Evolutionary conservation across 2,329 filamentous ascomycete genomes (phyloP), one percentile per base, ranked within the genome.

Genomic region (Alternaria brassicicola): DNA sequence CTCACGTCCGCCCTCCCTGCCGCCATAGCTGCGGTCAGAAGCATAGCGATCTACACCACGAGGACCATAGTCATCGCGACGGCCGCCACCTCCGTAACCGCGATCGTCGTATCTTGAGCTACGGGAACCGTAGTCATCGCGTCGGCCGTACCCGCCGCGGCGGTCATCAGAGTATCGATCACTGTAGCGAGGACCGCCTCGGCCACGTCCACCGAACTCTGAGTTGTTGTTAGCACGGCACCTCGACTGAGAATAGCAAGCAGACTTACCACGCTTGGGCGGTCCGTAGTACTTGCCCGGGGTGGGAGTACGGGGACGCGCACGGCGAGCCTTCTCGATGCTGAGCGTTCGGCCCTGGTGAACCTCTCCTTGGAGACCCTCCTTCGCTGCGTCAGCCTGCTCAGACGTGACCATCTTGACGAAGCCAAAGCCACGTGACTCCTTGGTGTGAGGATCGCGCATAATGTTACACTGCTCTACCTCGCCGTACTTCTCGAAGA

Each of bases 401-500:
- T 98, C 94, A 47, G 92, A 87, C 57, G 92, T 96, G 61, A 93
- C 88, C 94, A 99, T 98, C 84, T 99, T 98, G 78, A 99, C 95
- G 82, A 99, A 99, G 55, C 95, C 95, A 68, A 99, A 99, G 67
- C 95, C 95, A 80, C 95, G 95, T 70, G 94, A 98, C 81, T 99
- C 95, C 82, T 97, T 96, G 74, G 92, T 96, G 80, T 99, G 95
- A 62, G 95, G 95, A 76, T 99, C 95, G 75, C 94, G 88, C 95
- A 99, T 99, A 82, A 99, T 99, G 79, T 97, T 96, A 83, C 94
- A 98, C 82, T 96, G 98, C 82, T 98, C 94, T 51, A 99, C 95
- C 77, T 97, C 93, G 69, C 95, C 95, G 74, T 98, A 98, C 82
- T 98, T 99, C 82, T 97, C 93, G 76, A 99, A 99, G 67, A 99